phyloP scores from a whole-genome alignment of 352 stramenopile genomes.

The Saprolegnia parasitica region DNA sequence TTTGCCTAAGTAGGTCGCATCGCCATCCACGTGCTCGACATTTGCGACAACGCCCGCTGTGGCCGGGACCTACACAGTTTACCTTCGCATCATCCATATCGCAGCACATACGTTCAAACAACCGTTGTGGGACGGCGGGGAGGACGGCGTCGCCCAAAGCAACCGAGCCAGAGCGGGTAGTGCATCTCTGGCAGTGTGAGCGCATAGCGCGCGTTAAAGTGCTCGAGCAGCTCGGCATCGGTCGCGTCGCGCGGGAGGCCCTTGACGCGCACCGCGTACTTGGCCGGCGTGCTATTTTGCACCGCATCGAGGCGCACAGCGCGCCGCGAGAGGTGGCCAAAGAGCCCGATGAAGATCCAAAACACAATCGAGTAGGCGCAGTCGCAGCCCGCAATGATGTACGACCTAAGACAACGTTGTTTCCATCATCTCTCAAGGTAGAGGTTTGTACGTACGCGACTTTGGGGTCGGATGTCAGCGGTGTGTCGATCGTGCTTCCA shows the following conservation, averaged over 20 bases:
- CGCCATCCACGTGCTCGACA: constrained; percentile 54
- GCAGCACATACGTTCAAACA: constrained; percentile 35
- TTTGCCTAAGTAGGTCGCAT: constrained; percentile 65
- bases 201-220: constrained; percentile 76
- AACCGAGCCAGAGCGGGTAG: constrained; percentile 57
- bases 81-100: too few species aligned
- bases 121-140: not conserved
- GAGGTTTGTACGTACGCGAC: constrained; percentile 34
- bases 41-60: constrained; percentile 56
- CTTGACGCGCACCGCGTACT: constrained; percentile 74
- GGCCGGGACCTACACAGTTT: constrained; percentile 39
- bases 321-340: constrained; percentile 37
- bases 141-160: constrained; percentile 46
- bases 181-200: constrained; percentile 60
- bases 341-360: constrained; percentile 57
- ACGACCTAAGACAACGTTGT: constrained; percentile 33
- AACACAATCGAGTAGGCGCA: constrained; percentile 64
- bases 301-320: constrained; percentile 63
- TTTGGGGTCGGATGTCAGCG: constrained; percentile 51
- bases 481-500: constrained; percentile 57
- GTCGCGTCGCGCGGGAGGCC: constrained; percentile 65
- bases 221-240: constrained; percentile 53
- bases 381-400: constrained; percentile 68
- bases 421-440: not conserved
- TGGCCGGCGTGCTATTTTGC: constrained; percentile 73